Evolutionary conservation across 345 rosid genomes (phyloP), one percentile per base, ranked within the genome.

Genomic region (Clausena lansium): DNA sequence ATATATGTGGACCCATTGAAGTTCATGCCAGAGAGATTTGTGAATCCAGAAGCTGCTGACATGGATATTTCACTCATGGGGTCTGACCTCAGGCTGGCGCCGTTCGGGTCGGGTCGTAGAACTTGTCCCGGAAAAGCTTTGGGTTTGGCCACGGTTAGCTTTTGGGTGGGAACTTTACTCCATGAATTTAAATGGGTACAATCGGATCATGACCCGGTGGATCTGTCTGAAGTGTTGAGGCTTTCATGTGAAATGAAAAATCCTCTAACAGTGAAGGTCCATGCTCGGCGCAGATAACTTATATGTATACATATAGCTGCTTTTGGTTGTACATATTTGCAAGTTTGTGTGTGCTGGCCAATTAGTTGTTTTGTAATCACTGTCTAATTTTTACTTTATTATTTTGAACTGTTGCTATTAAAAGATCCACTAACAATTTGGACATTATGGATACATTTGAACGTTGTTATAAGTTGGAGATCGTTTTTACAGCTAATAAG

Each of bases 51-150:
- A 5, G 67, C 54, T 11, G 76, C 54, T 11, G 81, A 62, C 66
- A 67, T 32, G 73, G 90, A 83, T 64, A 73, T 87, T 27, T 84
- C 90, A 0, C 82, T 87, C 2, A 24, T 77, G 61, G 92, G 90
- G 4, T 84, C 88, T 2, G 90, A 89, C 59, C 71, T 81, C 0
- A 77, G 89, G 83, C 84, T 87, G 50, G 92, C 92, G 36, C 92
- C 92, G 14, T 89, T 89, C 58, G 92, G 92, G 28, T 81, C 92
- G 36, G 92, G 90, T 25, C 74, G 92, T 14, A 77, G 92, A 82
- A 70, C 79, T 0, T 89, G 92, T 77, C 92, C 92, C 0, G 92
- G 90, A 45, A 89, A 81, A 81, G 70, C 81, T 0, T 54, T 89
- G 75, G 92, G 89, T 55, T 22, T 87, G 71, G 82, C 88, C 70